Base-by-base conservation (phyloP, 2,329 filamentous ascomycete genomes). In the Fusarium transvaalense region DNA sequence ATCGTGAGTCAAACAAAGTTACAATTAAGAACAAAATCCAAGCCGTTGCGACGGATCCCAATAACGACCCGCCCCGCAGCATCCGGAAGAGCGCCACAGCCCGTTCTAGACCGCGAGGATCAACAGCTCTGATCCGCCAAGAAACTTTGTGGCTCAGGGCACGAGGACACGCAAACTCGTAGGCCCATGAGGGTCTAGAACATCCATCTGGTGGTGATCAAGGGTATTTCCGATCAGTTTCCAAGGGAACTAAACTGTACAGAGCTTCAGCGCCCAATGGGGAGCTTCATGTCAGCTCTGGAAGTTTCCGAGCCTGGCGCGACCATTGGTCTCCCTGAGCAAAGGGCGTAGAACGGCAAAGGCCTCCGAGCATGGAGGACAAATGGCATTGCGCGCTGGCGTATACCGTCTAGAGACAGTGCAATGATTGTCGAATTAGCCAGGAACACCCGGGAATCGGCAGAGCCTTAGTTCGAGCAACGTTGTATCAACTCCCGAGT, bases 171-270 rank as follows among this genome's bases (percentile, higher is more conserved):
- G 47, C 56, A 58, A 35, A 27, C 59, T 35, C 35, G 15, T 41
- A 35, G 31, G 46, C 35, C 25, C 29, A 39, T 23, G 25, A 45
- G 9, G 55, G 61, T 41, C 61, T 63, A 63, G 64, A 71, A 48
- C 56, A 55, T 34, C n/a, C 12, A 31, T 45, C 42, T 37, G n/a
- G 37, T 46, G 41, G 13, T 29, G 39, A 46, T 42, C 35, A 41
- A 66, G 66, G 66, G 25, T 73, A 73, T 70, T 73, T 58, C 71
- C 71, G 71, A 72, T 47, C 37, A 56, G 71, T 72, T 73, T 71
- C 56, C 32, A 38, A 65, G 39, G 39, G 14, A 19, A 42, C 9
- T 35, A 8, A 19, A 42, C 9, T 35, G 34, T 17, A 15, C 39
- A 42, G 32, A 27, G 32, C 35, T 7, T 21, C 13, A 50, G 37